These are phyloP conservation scores for Serendipita sp. DNA, from an alignment of 768 basidiomycete genomes.

Conservation along the genomic window DNA sequence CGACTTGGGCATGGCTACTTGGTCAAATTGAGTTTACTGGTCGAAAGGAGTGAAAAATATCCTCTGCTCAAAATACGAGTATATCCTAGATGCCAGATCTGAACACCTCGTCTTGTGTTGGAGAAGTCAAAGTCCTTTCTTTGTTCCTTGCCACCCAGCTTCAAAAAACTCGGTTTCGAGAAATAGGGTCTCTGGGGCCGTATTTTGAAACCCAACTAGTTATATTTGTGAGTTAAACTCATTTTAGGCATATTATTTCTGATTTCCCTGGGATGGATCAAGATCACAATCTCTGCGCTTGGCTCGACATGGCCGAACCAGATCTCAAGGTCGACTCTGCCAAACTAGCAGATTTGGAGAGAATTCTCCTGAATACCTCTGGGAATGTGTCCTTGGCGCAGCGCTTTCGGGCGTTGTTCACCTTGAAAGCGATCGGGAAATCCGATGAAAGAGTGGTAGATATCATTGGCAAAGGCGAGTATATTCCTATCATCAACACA, in stretches of 20 bases:
- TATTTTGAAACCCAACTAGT: neutral
- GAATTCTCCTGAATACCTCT: constrained; percentile 59
- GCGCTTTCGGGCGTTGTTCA: constrained; percentile 82
- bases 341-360: constrained; percentile 54
- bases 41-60: no score
- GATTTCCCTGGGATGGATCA: no score
- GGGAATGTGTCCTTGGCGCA: constrained; percentile 65
- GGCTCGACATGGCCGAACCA: neutral
- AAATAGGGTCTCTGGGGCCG: neutral
- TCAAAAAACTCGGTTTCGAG: neutral
- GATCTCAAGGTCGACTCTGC: constrained; percentile 12
- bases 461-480: constrained; percentile 70
- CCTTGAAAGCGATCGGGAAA: constrained; percentile 65
- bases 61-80: no score
- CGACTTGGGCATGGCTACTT: constrained; percentile 59
- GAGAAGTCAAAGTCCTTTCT: no score
- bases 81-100: neutral
- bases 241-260: no score
- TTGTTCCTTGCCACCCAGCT: neutral
- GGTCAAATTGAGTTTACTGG: no score
- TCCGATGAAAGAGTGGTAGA: constrained; percentile 54
- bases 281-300: no score
- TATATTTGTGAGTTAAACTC: neutral
- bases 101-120: neutral
- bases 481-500: neutral